phyloP scores from a whole-genome alignment of 1,139 yeast genomes.

The Debaryomyces nepalensis region DNA sequence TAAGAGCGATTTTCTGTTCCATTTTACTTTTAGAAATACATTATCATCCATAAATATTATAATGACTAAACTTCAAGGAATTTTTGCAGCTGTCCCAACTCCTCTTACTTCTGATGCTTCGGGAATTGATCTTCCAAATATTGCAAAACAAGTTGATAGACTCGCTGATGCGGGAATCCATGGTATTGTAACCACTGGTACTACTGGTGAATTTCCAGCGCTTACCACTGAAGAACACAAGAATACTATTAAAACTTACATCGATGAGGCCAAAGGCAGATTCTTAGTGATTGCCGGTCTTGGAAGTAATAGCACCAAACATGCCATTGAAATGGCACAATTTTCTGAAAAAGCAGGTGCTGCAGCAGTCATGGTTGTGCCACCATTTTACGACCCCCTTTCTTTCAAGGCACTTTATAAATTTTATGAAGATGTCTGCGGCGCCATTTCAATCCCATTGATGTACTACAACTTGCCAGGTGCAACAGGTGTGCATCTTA shows the following conservation, averaged over 20 bases:
- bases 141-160: conserved; percentile 19
- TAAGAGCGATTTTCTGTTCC: background rate
- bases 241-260: conserved; percentile 20
- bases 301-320: conserved; percentile 21
- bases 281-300: conserved; percentile 21
- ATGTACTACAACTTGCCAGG: conserved; percentile 24
- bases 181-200: conserved; percentile 23
- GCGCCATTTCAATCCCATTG: conserved; percentile 19
- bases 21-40: background rate
- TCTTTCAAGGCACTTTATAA: conserved; percentile 19
- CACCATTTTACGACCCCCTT: conserved; percentile 23
- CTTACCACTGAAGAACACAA: conserved; percentile 21
- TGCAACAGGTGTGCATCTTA: conserved; percentile 22
- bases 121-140: conserved; percentile 15
- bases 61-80: conserved; percentile 17
- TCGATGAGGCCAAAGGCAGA: conserved; percentile 22
- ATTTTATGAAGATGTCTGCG: conserved; percentile 22
- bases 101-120: conserved; percentile 19
- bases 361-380: conserved; percentile 22
- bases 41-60: background rate
- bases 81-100: conserved; percentile 23
- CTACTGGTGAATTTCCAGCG: conserved; percentile 24
- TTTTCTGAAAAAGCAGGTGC: conserved; percentile 21
- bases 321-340: conserved; percentile 21
- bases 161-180: conserved; percentile 19